Evolutionary conservation across 805 yeast species (phyloP), one percentile per base, ranked within the genome.

Genomic region (Suhomyces kilbournensis): DNA sequence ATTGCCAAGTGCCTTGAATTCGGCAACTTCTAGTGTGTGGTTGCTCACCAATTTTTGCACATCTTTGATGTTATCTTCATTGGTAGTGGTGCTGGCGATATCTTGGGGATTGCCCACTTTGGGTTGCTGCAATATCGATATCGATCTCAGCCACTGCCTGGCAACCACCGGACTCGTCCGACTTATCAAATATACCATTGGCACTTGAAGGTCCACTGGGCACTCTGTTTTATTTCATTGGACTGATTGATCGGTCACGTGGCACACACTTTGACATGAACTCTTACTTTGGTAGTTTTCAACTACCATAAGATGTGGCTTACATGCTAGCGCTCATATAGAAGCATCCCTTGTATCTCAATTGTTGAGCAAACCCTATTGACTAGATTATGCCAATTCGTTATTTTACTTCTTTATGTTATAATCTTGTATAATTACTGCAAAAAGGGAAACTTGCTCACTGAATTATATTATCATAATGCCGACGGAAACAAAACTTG

Each of bases 1-100:
- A 4, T 63, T 66, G 6, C 84, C 85, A 51, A 82, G 58, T 0
- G 80, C 68, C 45, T 73, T 66, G 54, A 80, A 72, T 25, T 65
- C 60, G 32, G 67, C 60, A 6, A 56, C 54, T 19, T 67, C 70
- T 42, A 64, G 53, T 4, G 65, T 49, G 38, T 56, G 56, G 32
- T 52, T 51, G 35, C 54, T 48, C 19, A 56, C 49, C 48, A 67
- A 53, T 17, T 53, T 49, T 28, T 62, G 53, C 17, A 54, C 59
- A 25, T 49, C 52, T n/a, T 51, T 50, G 42, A 60, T 44, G 35
- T 53, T 53, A 17, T 49, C 44, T n/a, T 44, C 23, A 9, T 44
- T 42, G 38, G 55, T 49, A n/a, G 48, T 15, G 44, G 57, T 48
- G n/a, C 26, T 32, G 46, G 50, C 20, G 20, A 49, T 22, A n/a